Evolutionary conservation across 371 early-diverging fungal species (phyloP).

Genomic region (Apophysomyces trapeziformis): DNA sequence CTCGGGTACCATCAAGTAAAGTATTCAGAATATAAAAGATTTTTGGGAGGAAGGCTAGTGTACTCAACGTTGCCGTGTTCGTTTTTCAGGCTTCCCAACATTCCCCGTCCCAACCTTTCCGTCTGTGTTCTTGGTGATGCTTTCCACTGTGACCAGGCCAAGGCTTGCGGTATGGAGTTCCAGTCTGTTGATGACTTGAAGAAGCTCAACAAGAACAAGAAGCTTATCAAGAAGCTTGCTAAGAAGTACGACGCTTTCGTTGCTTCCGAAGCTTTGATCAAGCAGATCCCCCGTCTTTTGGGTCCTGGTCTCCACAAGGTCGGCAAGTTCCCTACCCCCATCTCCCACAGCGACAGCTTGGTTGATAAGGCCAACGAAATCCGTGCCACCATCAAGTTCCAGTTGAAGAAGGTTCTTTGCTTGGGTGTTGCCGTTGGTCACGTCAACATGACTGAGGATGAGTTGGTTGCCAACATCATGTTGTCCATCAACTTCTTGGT

Average conservation of each 20-base stretch:
- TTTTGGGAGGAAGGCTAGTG: too few species aligned
- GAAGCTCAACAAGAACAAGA: conserved; percentile 99
- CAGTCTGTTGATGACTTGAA: conserved; percentile 98
- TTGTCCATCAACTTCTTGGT: conserved; percentile 98
- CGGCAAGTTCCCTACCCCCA: conserved; percentile 99
- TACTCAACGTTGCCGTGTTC: too few species aligned
- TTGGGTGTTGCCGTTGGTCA: conserved; percentile 98
- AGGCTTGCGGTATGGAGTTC: conserved; percentile 91
- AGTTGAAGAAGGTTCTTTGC: conserved; percentile 98
- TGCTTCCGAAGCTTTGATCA: conserved; percentile 97
- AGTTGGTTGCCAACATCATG: conserved; percentile 97
- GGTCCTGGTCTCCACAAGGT: conserved; percentile 97
- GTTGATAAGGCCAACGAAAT: conserved; percentile 92
- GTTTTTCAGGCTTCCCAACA: conserved; percentile 24
- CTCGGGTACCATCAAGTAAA: conserved; percentile 79
- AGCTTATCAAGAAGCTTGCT: conserved; percentile 98
- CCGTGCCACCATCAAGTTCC: conserved; percentile 99
- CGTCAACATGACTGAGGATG: conserved; percentile 94
- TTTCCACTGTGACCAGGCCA: conserved; percentile 94
- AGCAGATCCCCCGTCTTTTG: conserved; percentile 98
- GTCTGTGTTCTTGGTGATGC: conserved; percentile 98
- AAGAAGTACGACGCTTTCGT: conserved; percentile 97
- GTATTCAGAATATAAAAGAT: background rate
- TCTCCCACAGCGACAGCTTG: conserved; percentile 92
- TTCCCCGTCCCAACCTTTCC: conserved; percentile 94